phyloP scores from a whole-genome alignment of 768 basidiomycete species.

The Boletus rex-veris region DNA sequence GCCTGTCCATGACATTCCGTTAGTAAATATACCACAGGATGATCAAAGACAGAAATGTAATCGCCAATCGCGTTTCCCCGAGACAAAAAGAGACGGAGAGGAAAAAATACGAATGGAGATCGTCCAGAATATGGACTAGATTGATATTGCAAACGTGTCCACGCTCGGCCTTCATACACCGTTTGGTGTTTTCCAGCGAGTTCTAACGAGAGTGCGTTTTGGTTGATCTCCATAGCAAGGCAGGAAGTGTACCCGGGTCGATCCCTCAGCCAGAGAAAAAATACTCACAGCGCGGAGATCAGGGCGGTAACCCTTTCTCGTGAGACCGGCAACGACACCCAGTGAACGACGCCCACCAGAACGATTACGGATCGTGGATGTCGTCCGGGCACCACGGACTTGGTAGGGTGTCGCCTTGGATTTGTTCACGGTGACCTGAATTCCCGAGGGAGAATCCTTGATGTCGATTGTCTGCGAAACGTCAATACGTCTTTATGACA shows the following conservation, averaged over 20 bases:
- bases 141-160: constrained; percentile 88
- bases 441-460: constrained; percentile 47
- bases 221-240: neutral
- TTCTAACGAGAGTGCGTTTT: constrained; percentile 85
- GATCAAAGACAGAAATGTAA: constrained; percentile 16
- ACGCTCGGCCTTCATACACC: constrained; percentile 84
- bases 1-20: constrained; percentile 44
- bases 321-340: constrained; percentile 56
- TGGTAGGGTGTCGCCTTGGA: constrained; percentile 50
- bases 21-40: constrained; percentile 49
- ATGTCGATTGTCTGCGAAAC: constrained; percentile 61
- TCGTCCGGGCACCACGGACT: constrained; percentile 47
- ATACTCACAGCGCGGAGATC: constrained; percentile 73
- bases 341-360: constrained; percentile 69
- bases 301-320: constrained; percentile 70
- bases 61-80: constrained; percentile 34
- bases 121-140: constrained; percentile 15
- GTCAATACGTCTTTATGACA: neutral
- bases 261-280: neutral
- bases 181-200: constrained; percentile 68
- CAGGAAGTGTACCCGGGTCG: too few species aligned
- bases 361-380: constrained; percentile 57
- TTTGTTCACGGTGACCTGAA: constrained; percentile 66
- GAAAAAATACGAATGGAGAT: constrained; percentile 17
- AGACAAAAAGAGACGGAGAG: constrained; percentile 27